A percentile compares a stretch with the other conserved stretches of the same genome.
phyloP scores from a whole-genome alignment of 371 early-diverging fungal species.

The Rhizopus sp. region DNA sequence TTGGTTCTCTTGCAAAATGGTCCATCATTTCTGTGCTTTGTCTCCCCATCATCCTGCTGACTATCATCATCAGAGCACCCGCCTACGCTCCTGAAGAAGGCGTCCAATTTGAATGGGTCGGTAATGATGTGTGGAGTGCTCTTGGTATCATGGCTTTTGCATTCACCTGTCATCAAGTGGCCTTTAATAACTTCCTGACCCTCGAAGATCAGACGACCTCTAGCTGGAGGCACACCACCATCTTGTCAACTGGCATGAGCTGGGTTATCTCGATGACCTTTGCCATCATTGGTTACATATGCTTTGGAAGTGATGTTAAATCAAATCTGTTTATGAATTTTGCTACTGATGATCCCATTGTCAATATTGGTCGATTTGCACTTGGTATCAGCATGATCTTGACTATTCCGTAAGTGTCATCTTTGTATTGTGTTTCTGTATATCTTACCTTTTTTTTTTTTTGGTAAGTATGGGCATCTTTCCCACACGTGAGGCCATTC shows the following conservation, averaged over 20 bases:
- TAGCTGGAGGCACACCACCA: slow-evolving; percentile 50
- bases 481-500: slow-evolving; percentile 56
- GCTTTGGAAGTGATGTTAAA: slow-evolving; percentile 54
- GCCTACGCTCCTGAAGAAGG: slow-evolving; percentile 48
- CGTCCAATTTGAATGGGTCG: slow-evolving; percentile 46
- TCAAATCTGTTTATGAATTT: slow-evolving; percentile 64
- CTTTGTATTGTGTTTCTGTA: not conserved
- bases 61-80: slow-evolving; percentile 53
- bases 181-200: slow-evolving; percentile 56
- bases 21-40: slow-evolving; percentile 59
- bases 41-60: slow-evolving; percentile 52
- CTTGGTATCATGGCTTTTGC: slow-evolving; percentile 68
- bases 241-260: slow-evolving; percentile 47
- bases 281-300: slow-evolving; percentile 57
- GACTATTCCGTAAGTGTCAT: slow-evolving; percentile 48
- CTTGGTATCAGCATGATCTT: slow-evolving; percentile 59
- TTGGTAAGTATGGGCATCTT: slow-evolving; percentile 44
- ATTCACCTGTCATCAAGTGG: slow-evolving; percentile 61
- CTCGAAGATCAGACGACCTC: slow-evolving; percentile 45
- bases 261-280: slow-evolving; percentile 58
- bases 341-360: slow-evolving; percentile 48
- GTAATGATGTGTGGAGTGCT: slow-evolving; percentile 55
- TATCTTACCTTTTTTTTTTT: not conserved
- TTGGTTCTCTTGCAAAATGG: slow-evolving; percentile 59
- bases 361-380: slow-evolving; percentile 58